Evolutionary conservation across 2,329 filamentous ascomycete genomes (phyloP).

Genomic region (Cladophialophora carrionii): DNA sequence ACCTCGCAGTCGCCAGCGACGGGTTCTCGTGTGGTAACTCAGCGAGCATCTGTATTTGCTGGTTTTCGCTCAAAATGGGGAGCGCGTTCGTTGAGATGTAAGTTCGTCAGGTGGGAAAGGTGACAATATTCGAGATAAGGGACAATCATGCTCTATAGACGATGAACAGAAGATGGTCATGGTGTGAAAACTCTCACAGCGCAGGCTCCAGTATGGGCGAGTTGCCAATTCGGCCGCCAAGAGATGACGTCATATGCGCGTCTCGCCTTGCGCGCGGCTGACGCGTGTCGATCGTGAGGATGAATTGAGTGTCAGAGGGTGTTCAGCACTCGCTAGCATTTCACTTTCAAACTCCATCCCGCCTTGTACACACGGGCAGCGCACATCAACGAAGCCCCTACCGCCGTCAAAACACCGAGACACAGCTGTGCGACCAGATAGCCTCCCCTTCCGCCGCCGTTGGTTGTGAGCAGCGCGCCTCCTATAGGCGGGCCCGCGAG

Average conservation of each 20-base stretch:
- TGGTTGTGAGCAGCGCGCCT: constrained; percentile 55
- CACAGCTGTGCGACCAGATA: constrained; percentile 45
- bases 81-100: not conserved
- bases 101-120: not conserved
- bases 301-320: too few species aligned
- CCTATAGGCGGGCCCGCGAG: constrained; percentile 61
- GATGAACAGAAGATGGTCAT: not conserved
- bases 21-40: not conserved
- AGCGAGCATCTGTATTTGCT: not conserved
- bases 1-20: not conserved
- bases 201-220: not conserved
- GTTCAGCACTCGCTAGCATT: constrained; percentile 38
- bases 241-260: not conserved
- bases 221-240: not conserved
- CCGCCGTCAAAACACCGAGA: constrained; percentile 58
- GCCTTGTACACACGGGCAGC: constrained; percentile 50
- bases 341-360: constrained; percentile 43
- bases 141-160: not conserved
- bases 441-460: constrained; percentile 44
- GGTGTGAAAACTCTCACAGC: not conserved
- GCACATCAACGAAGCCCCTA: constrained; percentile 50
- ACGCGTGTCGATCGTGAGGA: too few species aligned
- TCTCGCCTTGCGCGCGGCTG: not conserved
- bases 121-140: not conserved
- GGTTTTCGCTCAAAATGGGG: not conserved